phyloP scores from a whole-genome alignment of 2,329 filamentous ascomycete species.

The Hymenoscyphus scutula region DNA sequence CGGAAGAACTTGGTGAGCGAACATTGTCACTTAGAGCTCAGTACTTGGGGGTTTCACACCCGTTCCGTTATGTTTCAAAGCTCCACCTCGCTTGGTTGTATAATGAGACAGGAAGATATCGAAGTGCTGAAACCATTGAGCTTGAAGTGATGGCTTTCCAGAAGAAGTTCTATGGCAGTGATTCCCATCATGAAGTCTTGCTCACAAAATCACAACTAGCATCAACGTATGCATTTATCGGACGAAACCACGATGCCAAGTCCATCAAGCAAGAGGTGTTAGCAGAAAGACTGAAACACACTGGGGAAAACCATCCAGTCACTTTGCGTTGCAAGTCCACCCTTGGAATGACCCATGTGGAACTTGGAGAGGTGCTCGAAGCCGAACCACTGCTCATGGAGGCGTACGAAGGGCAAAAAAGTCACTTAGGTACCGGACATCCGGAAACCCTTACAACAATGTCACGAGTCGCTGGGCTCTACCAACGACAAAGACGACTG shows the following conservation, averaged over 20 bases:
- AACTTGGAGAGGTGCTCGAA: too few species aligned
- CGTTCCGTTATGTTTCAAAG: constrained; percentile 6
- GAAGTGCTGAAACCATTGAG: constrained; percentile 7
- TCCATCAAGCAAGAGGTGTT: neutral
- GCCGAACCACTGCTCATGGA: too few species aligned
- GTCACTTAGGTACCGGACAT: too few species aligned
- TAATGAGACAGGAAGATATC: constrained; percentile 6
- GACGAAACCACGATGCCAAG: neutral
- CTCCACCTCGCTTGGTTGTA: constrained; percentile 12
- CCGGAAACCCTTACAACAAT: too few species aligned
- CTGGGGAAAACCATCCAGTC: constrained; percentile 3
- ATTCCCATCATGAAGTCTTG: constrained; percentile 6
- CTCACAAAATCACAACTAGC: constrained; percentile 11
- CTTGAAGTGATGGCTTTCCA: constrained; percentile 10
- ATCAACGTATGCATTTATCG: neutral
- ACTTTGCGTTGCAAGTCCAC: constrained; percentile 9
- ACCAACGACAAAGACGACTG: too few species aligned
- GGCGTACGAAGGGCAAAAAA: too few species aligned
- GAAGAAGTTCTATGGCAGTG: neutral
- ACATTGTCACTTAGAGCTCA: neutral
- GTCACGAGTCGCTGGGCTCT: too few species aligned
- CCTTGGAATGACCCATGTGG: neutral
- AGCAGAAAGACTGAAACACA: neutral
- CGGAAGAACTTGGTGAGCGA: constrained; percentile 6
- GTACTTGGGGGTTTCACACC: constrained; percentile 4